Conservation (phyloP, 257 asterid species). For the Cynanchum wilfordii region DNA sequence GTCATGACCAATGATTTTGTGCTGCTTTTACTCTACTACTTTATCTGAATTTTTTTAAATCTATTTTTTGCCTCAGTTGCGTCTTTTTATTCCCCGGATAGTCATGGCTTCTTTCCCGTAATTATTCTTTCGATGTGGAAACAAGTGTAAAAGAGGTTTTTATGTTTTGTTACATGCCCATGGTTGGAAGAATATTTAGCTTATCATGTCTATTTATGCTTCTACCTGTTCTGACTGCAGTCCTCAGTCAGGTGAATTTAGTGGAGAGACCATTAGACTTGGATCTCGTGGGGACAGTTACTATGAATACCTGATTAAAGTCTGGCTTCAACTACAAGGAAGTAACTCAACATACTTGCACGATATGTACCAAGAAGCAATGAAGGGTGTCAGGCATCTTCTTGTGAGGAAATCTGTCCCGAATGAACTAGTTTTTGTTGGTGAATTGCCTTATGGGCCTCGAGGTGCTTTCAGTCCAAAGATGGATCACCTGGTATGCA, state of each 20-base stretch:
- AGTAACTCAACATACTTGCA: constrained; percentile 64
- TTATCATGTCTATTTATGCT: constrained; percentile 16
- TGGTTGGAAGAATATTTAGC: neutral
- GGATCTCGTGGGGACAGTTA: constrained; percentile 99
- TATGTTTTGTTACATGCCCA: neutral
- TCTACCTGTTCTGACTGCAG: constrained; percentile 46
- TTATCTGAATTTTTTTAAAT: neutral
- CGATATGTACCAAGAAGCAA: constrained; percentile 76
- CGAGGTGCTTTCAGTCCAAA: constrained; percentile 76
- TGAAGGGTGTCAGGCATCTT: constrained; percentile 83
- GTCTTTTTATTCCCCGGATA: neutral
- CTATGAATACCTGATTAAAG: constrained; percentile 87
- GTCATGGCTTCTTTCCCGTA: neutral
- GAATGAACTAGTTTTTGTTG: constrained; percentile 79
- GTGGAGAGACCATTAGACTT: constrained; percentile 87
- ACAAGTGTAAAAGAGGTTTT: neutral
- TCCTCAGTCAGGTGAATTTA: constrained; percentile 79
- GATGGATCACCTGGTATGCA: constrained; percentile 96
- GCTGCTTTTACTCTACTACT: neutral
- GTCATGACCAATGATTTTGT: neutral
- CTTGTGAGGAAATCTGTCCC: constrained; percentile 80
- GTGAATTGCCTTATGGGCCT: constrained; percentile 84
- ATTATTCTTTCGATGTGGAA: neutral
- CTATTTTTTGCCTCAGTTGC: neutral
- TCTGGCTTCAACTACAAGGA: constrained; percentile 83